Evolutionary conservation across 2,329 filamentous ascomycete genomes (phyloP), one percentile per base, ranked within the genome.

Genomic region (Clonostachys solani): DNA sequence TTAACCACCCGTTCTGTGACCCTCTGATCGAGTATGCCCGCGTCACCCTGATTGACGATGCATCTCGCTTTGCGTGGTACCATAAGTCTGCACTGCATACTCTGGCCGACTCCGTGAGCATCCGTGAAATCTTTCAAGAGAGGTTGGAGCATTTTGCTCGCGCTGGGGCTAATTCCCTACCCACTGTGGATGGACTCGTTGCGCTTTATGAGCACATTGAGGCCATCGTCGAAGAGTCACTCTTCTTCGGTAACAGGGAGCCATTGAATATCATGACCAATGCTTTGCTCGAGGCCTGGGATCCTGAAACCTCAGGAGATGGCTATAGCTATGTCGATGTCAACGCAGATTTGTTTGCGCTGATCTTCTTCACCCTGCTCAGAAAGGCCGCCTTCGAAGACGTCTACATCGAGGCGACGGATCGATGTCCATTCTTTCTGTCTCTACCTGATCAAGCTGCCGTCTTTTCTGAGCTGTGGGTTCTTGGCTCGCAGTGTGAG

Each of bases 391-490:
- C 75, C 0, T 75, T 84, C 40, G 79, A 84, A 49, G 80, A 85
- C 49, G 77, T 84, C 1, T 84, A 83, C 54, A 66, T 80, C 12
- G 81, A 84, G 58, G 77, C 82, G 2, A 80, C 77, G 0, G 81
- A 84, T 55, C 69, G 80, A 8, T 83, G 82, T 54, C 81, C 80
- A 1, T 64, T 83, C 10, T 81, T 82, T 60, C 78, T 82, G 46
- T 70, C 75, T 17, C 80, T 82, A 47, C 68, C 79, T 2, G 81
- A 84, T 48, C 81, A 85, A 58, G 80, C 81, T 13, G 81, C 80
- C 33, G 79, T 79, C 7, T 84, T 84, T 54, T 75, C 81, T 1
- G 81, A 84, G 56, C 73, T 82, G 0, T 84, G 82, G 61, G 81
- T 80, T 1, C 65, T 84, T 2, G 81, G 81, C 2, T 84, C 81